These are phyloP conservation scores for Pilobolus umbonatus DNA, from an alignment of 192 early-diverging fungal genomes.

Conservation along the genomic window DNA sequence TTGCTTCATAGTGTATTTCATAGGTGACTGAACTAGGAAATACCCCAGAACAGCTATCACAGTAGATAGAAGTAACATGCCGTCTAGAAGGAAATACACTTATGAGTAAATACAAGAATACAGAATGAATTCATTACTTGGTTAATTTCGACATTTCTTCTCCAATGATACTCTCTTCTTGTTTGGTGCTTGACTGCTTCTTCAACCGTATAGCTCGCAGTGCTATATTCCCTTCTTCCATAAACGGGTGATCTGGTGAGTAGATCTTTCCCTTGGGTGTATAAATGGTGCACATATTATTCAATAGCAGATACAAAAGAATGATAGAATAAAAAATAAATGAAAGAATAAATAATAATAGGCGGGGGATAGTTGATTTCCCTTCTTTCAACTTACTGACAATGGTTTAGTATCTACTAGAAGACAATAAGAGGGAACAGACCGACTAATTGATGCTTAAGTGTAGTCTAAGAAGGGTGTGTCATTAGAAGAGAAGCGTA, in stretches of 20 bases:
- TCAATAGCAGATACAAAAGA: too few species aligned
- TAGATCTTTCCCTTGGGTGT: conserved; percentile 27
- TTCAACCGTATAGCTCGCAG: conserved; percentile 24
- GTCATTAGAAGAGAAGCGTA: conserved; percentile 49
- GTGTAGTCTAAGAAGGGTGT: conserved; percentile 45
- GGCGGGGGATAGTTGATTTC: not conserved
- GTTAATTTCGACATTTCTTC: conserved; percentile 9
- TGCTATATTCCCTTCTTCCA: conserved; percentile 30
- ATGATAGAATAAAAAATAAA: not conserved
- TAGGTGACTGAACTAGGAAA: conserved; percentile 39
- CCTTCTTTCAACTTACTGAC: not conserved
- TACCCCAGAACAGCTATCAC: conserved; percentile 14
- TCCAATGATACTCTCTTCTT: conserved; percentile 3
- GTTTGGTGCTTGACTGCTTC: conserved; percentile 10
- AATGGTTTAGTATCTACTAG: not conserved
- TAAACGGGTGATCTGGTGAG: conserved; percentile 20
- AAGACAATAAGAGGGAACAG: not conserved
- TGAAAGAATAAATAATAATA: not conserved
- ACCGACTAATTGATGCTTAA: not conserved
- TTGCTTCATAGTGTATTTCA: conserved; percentile 47
- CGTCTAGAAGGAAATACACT: not conserved
- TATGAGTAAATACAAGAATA: not conserved
- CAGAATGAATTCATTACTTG: not conserved
- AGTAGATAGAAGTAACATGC: conserved; percentile 10
- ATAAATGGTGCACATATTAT: conserved; percentile 11